Conservation (phyloP, 108 stramenopile species). For the Nitzschia inconspicua region DNA sequence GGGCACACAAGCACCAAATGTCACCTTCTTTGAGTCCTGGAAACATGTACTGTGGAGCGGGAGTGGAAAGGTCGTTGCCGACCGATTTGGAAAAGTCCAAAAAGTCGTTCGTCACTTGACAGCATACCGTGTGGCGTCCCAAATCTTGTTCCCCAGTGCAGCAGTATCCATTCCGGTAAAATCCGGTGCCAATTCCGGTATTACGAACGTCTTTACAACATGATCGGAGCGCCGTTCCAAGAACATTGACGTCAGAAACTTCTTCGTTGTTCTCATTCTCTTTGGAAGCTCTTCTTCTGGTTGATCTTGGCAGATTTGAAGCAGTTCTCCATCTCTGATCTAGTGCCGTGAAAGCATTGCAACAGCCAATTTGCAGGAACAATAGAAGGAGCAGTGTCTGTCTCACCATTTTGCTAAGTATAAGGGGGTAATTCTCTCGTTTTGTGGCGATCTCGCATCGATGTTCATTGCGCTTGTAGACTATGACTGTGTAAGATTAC, state of each 20-base stretch:
- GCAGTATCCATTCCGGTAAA: conserved; percentile 82
- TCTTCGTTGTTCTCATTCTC: conserved; percentile 2
- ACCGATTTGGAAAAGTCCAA: conserved; percentile 62
- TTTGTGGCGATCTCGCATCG: too few relatives aligned
- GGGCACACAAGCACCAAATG: conserved; percentile 86
- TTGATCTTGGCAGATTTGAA: too few relatives aligned
- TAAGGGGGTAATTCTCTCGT: too few relatives aligned
- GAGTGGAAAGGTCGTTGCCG: conserved; percentile 79
- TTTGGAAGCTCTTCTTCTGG: too few relatives aligned
- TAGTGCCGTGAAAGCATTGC: too few relatives aligned
- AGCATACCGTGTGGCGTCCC: conserved; percentile 82
- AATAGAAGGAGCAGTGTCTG: too few relatives aligned
- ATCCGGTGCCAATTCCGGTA: conserved; percentile 78
- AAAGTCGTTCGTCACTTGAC: conserved; percentile 74
- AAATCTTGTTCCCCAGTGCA: conserved; percentile 69
- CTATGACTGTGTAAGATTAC: too few relatives aligned
- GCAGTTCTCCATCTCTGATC: too few relatives aligned
- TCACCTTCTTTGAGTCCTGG: conserved; percentile 82
- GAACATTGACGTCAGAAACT: conserved; percentile 47
- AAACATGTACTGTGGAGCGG: conserved; percentile 68
- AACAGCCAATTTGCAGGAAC: too few relatives aligned
- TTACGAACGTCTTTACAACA: conserved; percentile 68
- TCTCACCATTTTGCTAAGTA: too few relatives aligned
- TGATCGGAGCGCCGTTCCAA: conserved; percentile 56
- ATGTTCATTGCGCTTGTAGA: too few relatives aligned